A percentile compares a stretch with the other conserved stretches of the same genome.
phyloP scores from a whole-genome alignment of 83 land plant genomes.

The Thuja plicata region DNA sequence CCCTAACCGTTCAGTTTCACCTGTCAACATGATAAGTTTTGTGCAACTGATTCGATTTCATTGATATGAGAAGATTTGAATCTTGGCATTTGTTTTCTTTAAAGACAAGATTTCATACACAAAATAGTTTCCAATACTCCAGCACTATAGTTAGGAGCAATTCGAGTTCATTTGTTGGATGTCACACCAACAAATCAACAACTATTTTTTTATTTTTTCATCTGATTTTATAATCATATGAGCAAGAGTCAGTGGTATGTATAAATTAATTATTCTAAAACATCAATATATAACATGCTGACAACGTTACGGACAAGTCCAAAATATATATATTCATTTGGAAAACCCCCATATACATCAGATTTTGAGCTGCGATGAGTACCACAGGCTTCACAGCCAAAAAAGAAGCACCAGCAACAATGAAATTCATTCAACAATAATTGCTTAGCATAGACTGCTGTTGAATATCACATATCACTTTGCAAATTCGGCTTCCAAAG shows the following conservation, averaged over 20 bases:
- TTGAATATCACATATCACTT: not conserved
- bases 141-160: not conserved
- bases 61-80: not conserved
- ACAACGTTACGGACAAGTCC: not conserved
- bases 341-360: not conserved
- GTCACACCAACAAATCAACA: not conserved
- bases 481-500: not conserved
- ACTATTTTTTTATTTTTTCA: not conserved
- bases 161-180: not conserved
- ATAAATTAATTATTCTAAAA: not conserved
- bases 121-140: not conserved
- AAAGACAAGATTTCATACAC: not conserved
- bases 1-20: not conserved
- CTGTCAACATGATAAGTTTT: not conserved
- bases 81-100: not conserved
- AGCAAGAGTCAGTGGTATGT: not conserved
- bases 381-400: not conserved
- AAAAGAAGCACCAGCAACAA: not conserved
- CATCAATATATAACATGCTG: not conserved
- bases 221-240: not conserved
- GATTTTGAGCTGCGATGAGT: not conserved
- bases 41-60: not conserved
- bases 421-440: not conserved
- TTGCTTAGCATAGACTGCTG: constrained; percentile 1
- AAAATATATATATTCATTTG: not conserved